Conservation (phyloP, 768 basidiomycete species). For the Naganishia kalamii region DNA sequence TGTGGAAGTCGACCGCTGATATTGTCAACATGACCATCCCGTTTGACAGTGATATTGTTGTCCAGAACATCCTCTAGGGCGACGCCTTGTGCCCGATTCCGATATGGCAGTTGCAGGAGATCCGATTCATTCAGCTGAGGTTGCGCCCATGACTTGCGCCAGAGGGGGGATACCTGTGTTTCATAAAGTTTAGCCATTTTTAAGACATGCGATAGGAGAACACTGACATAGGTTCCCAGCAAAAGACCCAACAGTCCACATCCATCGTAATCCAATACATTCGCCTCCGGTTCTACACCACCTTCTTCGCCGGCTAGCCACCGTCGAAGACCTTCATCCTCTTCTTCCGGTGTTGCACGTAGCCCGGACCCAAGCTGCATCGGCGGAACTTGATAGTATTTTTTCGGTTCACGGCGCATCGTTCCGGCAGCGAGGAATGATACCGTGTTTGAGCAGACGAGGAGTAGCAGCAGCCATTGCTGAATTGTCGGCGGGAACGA, state of each 20-base stretch:
- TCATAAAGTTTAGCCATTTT: neutral
- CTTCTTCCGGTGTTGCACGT: neutral
- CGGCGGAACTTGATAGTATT: conserved; percentile 22
- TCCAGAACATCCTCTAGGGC: neutral
- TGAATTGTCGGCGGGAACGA: neutral
- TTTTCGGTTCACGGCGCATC: conserved; percentile 37
- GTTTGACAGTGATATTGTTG: neutral
- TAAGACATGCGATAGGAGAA: no score
- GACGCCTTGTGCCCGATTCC: neutral
- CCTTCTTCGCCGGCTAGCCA: conserved; percentile 6
- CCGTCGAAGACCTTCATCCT: neutral
- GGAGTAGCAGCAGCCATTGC: neutral
- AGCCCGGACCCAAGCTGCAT: conserved; percentile 8
- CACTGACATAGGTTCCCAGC: neutral
- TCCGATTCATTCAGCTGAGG: conserved; percentile 3
- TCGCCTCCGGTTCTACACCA: neutral
- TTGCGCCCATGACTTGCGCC: conserved; percentile 10
- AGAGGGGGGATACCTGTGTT: neutral
- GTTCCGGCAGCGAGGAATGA: conserved; percentile 21
- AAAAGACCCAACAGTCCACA: neutral
- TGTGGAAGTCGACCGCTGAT: no score
- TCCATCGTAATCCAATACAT: conserved; percentile 4
- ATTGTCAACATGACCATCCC: neutral
- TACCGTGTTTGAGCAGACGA: neutral
- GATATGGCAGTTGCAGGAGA: neutral